phyloP scores from a whole-genome alignment of 2,329 filamentous ascomycete genomes.

The Fusarium robinianum region DNA sequence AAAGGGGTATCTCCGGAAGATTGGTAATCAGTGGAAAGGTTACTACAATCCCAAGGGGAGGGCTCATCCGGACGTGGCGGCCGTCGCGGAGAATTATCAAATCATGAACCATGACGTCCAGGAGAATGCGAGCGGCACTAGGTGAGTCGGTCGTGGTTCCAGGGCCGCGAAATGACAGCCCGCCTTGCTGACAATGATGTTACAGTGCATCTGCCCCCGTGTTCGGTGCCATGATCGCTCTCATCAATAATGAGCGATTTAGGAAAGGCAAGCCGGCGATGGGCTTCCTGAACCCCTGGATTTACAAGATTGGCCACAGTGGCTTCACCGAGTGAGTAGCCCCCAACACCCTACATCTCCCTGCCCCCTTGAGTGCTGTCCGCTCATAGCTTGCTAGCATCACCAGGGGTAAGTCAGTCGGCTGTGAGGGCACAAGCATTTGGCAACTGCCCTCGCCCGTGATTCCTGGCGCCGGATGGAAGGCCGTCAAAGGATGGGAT shows the following conservation, averaged over 20 bases:
- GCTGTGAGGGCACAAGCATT: conserved; percentile 39
- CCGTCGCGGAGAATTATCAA: conserved; percentile 50
- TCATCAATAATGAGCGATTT: conserved; percentile 67
- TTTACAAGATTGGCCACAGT: conserved; percentile 49
- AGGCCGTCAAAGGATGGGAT: conserved; percentile 43
- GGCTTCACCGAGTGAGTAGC: conserved; percentile 45
- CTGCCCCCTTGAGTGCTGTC: neutral
- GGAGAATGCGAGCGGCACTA: conserved; percentile 40
- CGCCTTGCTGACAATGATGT: conserved; percentile 3
- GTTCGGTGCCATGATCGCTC: conserved; percentile 64
- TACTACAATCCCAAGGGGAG: conserved; percentile 56
- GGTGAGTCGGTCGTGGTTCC: no score
- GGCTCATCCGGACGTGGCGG: conserved; percentile 65
- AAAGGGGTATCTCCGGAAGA: conserved; percentile 48
- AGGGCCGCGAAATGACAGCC: neutral
- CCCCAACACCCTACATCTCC: rapidly evolving
- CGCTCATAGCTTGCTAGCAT: conserved; percentile 36
- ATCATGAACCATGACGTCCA: conserved; percentile 40
- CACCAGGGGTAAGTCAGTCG: conserved; percentile 40
- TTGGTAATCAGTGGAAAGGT: conserved; percentile 53
- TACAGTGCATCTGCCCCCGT: conserved; percentile 62
- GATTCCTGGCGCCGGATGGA: conserved; percentile 37
- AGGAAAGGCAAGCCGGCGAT: conserved; percentile 55
- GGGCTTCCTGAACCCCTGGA: conserved; percentile 66
- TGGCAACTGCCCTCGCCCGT: conserved; percentile 34